A percentile compares a stretch with the other conserved stretches of the same genome.
These are phyloP conservation scores for Arthrobotrys megalospora DNA, from an alignment of 2,329 filamentous ascomycete species.

Conservation along the genomic window DNA sequence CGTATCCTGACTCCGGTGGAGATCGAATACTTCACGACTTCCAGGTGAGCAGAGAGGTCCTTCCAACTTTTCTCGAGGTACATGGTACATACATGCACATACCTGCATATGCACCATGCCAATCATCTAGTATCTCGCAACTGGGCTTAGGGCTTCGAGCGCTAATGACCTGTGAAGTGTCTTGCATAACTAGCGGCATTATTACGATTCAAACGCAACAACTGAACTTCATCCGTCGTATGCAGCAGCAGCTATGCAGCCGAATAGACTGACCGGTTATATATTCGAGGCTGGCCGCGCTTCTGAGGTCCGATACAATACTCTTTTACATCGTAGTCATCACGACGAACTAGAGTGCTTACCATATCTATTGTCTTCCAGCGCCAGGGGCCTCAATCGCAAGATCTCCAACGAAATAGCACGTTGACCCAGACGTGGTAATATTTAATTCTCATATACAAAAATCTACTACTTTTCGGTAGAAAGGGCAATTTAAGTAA, in stretches of 20 bases:
- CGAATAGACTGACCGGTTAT: constrained; percentile 43
- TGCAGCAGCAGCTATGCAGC: constrained; percentile 33
- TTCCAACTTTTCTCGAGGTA: constrained; percentile 39
- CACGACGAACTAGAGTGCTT: constrained; percentile 17
- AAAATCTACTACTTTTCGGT: constrained; percentile 51
- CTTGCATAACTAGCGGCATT: constrained; percentile 34
- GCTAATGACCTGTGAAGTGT: constrained; percentile 41
- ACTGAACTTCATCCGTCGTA: constrained; percentile 16
- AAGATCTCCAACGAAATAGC: constrained; percentile 39
- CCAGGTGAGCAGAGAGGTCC: constrained; percentile 26
- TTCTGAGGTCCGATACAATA: constrained; percentile 41
- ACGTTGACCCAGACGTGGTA: constrained; percentile 56
- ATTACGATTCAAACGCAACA: constrained; percentile 30
- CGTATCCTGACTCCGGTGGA: constrained; percentile 20
- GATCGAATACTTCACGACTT: constrained; percentile 25
- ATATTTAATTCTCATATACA: constrained; percentile 53
- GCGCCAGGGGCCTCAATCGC: constrained; percentile 42
- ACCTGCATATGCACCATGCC: constrained; percentile 30
- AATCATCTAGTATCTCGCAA: constrained; percentile 26
- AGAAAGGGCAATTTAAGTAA: constrained; percentile 45
- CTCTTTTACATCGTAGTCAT: constrained; percentile 10
- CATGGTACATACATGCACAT: constrained; percentile 24
- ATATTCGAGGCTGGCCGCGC: constrained; percentile 45
- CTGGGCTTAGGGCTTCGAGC: constrained; percentile 35
- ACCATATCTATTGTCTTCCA: constrained; percentile 32